These are phyloP conservation scores for Mucor velutinosus DNA, from an alignment of 371 early-diverging fungal species.

Conservation along the genomic window DNA sequence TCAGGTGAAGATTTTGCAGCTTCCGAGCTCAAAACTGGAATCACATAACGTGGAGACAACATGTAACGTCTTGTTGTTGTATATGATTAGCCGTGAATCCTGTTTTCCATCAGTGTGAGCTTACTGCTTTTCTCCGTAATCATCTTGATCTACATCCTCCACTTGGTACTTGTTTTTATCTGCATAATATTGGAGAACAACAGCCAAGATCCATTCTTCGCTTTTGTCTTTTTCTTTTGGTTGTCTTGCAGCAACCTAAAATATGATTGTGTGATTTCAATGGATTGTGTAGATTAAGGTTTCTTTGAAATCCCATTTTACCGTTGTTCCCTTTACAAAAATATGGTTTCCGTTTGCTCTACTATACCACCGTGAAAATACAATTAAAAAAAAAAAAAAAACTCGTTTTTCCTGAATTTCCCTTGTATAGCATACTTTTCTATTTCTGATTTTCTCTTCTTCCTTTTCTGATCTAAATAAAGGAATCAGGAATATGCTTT, in stretches of 20 bases:
- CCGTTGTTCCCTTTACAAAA: constrained; percentile 45
- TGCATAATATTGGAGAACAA: constrained; percentile 60
- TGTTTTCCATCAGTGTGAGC: constrained; percentile 1
- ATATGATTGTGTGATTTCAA: neutral
- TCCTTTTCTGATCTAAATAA: constrained; percentile 53
- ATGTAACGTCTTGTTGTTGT: constrained; percentile 54
- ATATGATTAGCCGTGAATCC: neutral
- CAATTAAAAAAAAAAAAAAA: neutral
- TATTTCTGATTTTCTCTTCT: constrained; percentile 66
- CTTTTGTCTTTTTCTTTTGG: constrained; percentile 60
- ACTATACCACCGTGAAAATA: neutral
- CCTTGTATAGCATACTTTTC: constrained; percentile 29
- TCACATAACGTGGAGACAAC: constrained; percentile 60
- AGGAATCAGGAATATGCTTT: constrained; percentile 11
- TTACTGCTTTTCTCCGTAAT: constrained; percentile 64
- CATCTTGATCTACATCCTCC: constrained; percentile 79
- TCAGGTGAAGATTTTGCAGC: constrained; percentile 51
- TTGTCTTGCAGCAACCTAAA: constrained; percentile 62
- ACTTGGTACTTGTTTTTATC: constrained; percentile 71
- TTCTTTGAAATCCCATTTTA: constrained; percentile 9
- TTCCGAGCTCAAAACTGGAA: constrained; percentile 58
- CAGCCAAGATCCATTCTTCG: constrained; percentile 79
- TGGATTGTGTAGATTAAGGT: neutral
- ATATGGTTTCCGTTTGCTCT: constrained; percentile 22
- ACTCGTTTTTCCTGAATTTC: constrained; percentile 31